A percentile compares a stretch with the other conserved stretches of the same genome.
These are phyloP conservation scores for Aureobasidium vineae DNA, from an alignment of 2,329 filamentous ascomycete species.

Conservation along the genomic window DNA sequence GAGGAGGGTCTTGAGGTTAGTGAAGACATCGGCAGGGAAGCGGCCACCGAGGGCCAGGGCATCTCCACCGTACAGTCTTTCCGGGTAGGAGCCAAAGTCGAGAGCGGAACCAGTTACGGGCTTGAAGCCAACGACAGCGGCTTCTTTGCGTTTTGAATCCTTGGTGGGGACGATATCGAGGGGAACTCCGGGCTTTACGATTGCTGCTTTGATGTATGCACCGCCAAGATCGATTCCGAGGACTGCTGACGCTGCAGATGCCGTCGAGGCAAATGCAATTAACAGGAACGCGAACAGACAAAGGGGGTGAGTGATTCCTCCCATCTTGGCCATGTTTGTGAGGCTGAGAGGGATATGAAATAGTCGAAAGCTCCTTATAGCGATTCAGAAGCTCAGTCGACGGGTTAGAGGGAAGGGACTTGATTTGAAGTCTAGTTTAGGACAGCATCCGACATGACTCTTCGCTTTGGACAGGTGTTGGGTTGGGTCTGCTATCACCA, in stretches of 20 bases:
- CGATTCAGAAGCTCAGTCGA: not conserved
- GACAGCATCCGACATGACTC: slow-evolving; percentile 20
- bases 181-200: slow-evolving; percentile 95
- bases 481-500: not conserved
- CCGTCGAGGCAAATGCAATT: slow-evolving; percentile 56
- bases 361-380: not conserved
- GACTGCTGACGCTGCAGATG: slow-evolving; percentile 69
- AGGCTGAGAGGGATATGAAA: slow-evolving; percentile 1
- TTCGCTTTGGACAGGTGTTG: slow-evolving; percentile 12
- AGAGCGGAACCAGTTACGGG: slow-evolving; percentile 61
- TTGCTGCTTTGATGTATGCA: slow-evolving; percentile 91
- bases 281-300: slow-evolving; percentile 48
- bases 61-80: slow-evolving; percentile 88
- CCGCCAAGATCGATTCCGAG: slow-evolving; percentile 93
- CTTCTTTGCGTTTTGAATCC: slow-evolving; percentile 95
- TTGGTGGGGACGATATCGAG: slow-evolving; percentile 98
- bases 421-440: not conserved
- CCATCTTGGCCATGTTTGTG: slow-evolving; percentile 23
- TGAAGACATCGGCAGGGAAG: slow-evolving; percentile 91
- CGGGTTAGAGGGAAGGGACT: not conserved
- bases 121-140: slow-evolving; percentile 89
- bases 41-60: slow-evolving; percentile 81
- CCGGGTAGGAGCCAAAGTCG: slow-evolving; percentile 62
- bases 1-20: slow-evolving; percentile 88
- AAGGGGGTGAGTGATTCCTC: slow-evolving; percentile 17